Conservation (phyloP, 768 basidiomycete species). For the Gloeostereum incarnatum region DNA sequence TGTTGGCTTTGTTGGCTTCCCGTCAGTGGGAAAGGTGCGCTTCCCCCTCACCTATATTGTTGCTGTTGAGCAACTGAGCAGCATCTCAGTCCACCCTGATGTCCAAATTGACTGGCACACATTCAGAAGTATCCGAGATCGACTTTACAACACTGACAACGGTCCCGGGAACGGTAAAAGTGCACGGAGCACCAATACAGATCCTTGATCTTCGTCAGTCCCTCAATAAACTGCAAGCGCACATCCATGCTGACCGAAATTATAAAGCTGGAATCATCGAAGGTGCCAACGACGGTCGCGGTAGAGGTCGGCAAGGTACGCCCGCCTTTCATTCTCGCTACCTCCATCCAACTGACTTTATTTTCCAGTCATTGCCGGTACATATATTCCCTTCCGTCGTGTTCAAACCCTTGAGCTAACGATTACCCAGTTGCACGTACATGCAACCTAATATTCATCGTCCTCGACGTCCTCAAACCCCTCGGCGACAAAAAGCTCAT, state of each 20-base stretch:
- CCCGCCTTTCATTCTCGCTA: constrained; percentile 7
- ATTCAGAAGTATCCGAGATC: constrained; percentile 92
- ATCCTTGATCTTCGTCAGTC: constrained; percentile 82
- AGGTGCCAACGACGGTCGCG: constrained; percentile 93
- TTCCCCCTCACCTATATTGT: constrained; percentile 1
- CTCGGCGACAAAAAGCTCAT: constrained; percentile 90
- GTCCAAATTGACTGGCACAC: constrained; percentile 94
- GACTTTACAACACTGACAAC: constrained; percentile 97
- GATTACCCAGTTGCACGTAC: constrained; percentile 79
- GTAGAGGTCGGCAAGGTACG: constrained; percentile 89
- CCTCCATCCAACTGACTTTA: constrained; percentile 5
- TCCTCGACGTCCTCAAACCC: constrained; percentile 97
- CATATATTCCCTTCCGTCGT: constrained; percentile 8
- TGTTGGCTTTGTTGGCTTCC: constrained; percentile 88
- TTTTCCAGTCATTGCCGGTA: constrained; percentile 64
- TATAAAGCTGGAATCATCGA: constrained; percentile 89
- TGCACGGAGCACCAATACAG: constrained; percentile 94
- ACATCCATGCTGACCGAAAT: constrained; percentile 10
- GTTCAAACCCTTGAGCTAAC: constrained; percentile 5
- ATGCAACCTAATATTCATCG: constrained; percentile 97
- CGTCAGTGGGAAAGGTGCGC: constrained; percentile 86
- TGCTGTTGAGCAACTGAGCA: constrained; percentile 5
- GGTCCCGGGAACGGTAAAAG: constrained; percentile 40
- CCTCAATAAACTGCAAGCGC: neutral
- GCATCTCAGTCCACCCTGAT: constrained; percentile 72